Evolutionary conservation across 306 rosid genomes (phyloP).

Genomic region (Oemleria cerasiformis): DNA sequence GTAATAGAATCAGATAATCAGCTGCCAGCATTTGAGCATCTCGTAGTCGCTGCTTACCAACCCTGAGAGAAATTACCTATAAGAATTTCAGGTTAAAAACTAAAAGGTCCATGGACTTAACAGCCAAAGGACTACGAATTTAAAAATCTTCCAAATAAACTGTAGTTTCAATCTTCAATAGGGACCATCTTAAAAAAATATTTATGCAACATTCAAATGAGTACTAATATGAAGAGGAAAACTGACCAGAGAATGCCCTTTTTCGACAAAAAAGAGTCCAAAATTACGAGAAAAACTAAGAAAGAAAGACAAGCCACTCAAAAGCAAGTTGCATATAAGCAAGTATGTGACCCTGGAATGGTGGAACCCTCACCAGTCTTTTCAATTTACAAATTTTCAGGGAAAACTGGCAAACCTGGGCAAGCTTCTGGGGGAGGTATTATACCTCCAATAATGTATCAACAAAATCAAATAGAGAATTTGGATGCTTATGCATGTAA

Average conservation of each 20-base stretch:
- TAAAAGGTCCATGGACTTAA: background rate
- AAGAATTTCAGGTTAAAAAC: conserved; percentile 17
- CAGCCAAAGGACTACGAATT: conserved; percentile 8
- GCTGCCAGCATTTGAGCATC: conserved; percentile 58
- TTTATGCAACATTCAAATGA: background rate
- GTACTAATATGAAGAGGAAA: background rate
- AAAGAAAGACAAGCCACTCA: background rate
- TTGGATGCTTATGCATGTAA: background rate
- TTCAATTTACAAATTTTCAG: background rate
- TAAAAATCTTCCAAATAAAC: background rate
- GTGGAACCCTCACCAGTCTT: background rate
- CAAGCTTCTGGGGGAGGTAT: conserved; percentile 13
- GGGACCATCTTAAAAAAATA: background rate
- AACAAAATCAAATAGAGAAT: background rate
- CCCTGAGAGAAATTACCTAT: conserved; percentile 43
- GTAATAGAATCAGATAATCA: conserved; percentile 67
- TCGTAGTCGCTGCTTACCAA: conserved; percentile 71
- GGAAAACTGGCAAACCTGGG: conserved; percentile 3
- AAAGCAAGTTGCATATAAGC: conserved; percentile 4
- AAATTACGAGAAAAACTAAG: background rate
- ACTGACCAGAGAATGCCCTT: background rate
- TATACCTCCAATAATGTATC: background rate
- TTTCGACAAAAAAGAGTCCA: background rate
- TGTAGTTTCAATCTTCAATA: conserved; percentile 11
- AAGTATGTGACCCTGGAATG: background rate